A percentile compares a stretch with the other conserved stretches of the same genome.
Evolutionary conservation across 1,139 yeast genomes (phyloP).

Genomic region (Nadsonia commutata): DNA sequence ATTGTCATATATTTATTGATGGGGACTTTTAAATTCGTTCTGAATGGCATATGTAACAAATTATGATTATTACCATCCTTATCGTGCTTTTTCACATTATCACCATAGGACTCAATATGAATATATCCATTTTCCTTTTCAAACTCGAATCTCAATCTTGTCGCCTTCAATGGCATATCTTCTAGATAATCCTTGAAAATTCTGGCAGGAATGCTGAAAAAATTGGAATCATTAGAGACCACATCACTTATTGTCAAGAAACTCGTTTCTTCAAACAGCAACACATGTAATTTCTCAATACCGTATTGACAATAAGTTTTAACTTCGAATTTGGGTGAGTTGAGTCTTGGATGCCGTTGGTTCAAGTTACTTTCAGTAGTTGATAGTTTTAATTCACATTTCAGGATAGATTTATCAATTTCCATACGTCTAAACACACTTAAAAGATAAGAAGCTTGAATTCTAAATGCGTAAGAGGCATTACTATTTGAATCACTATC

Average conservation of each 20-base stretch:
- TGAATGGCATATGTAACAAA: neutral
- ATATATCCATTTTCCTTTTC: neutral
- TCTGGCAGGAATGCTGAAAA: neutral
- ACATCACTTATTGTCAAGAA: neutral
- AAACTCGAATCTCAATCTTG: neutral
- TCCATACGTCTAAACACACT: neutral
- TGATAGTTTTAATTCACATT: neutral
- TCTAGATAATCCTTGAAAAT: neutral
- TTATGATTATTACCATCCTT: neutral
- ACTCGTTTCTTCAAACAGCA: neutral
- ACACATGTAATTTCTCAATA: neutral
- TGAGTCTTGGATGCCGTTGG: neutral
- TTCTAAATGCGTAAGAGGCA: neutral
- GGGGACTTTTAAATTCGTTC: neutral
- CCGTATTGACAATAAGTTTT: neutral
- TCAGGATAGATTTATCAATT: neutral
- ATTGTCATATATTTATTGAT: neutral
- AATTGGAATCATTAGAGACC: neutral
- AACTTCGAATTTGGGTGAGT: neutral
- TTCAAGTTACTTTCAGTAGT: neutral
- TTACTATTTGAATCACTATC: neutral
- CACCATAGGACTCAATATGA: neutral
- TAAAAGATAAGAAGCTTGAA: neutral
- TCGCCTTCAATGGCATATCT: neutral
- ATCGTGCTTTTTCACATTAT: neutral